phyloP scores from a whole-genome alignment of 208 protist species.

The Crithidia brevicula region DNA sequence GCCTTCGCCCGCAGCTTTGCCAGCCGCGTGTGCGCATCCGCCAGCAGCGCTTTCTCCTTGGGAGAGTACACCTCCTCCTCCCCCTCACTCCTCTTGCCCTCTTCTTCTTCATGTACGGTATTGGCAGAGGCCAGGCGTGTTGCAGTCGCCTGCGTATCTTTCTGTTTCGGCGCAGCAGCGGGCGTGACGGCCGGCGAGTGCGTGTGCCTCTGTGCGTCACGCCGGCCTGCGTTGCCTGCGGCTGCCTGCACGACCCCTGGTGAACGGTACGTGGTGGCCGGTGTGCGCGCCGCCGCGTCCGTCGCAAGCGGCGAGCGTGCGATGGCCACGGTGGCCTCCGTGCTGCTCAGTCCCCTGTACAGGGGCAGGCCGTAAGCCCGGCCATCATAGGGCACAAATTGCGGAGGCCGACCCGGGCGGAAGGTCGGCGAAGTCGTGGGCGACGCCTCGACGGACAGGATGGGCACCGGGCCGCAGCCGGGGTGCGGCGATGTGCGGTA shows the following conservation, averaged over 20 bases:
- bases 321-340: slow-evolving; percentile 8
- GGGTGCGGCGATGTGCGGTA: no score
- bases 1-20: slow-evolving; percentile 4
- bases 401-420: slow-evolving; percentile 7
- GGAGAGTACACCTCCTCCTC: slow-evolving; percentile 13
- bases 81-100: background rate
- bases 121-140: no score
- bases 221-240: background rate
- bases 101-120: background rate
- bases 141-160: no score
- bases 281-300: background rate
- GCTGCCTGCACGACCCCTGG: no score
- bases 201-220: background rate
- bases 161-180: background rate
- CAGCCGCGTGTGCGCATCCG: slow-evolving; percentile 25
- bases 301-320: background rate
- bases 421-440: background rate
- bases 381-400: slow-evolving; percentile 54
- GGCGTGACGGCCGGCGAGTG: background rate
- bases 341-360: slow-evolving; percentile 2
- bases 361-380: slow-evolving; percentile 51
- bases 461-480: no score
- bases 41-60: slow-evolving; percentile 19
- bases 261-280: no score
- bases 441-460: background rate